Percentiles rank a stretch among this genome's conserved stretches.
phyloP scores from a whole-genome alignment of 2,329 filamentous ascomycete genomes.

The Torrubiellomyces zombiae region DNA sequence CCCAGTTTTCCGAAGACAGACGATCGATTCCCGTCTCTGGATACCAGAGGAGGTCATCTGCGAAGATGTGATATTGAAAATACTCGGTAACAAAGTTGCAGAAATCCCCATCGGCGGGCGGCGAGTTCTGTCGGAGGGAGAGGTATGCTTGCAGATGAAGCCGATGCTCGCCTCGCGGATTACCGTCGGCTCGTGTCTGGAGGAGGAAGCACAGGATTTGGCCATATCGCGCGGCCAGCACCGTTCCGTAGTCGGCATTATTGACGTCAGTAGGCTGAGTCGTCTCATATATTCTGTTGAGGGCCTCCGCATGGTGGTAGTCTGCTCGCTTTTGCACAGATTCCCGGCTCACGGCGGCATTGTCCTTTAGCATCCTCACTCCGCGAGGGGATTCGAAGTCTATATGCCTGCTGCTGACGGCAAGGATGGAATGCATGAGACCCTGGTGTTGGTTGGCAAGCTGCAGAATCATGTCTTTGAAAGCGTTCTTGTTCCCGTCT shows the following conservation, averaged over 20 bases:
- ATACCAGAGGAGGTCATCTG: constrained; percentile 43
- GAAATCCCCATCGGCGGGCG: constrained; percentile 50
- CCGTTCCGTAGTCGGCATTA: constrained; percentile 26
- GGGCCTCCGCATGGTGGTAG: constrained; percentile 38
- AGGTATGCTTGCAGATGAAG: constrained; percentile 64
- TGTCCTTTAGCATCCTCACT: constrained; percentile 30
- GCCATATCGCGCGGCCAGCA: constrained; percentile 38
- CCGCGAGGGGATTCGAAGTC: constrained; percentile 42
- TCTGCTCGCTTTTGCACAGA: constrained; percentile 33
- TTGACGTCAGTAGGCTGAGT: constrained; percentile 22
- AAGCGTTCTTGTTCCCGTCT: constrained; percentile 66
- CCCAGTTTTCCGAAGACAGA: constrained; percentile 27
- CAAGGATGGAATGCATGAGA: constrained; percentile 81
- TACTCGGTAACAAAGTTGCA: constrained; percentile 52
- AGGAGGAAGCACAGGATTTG: constrained; percentile 47
- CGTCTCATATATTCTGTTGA: constrained; percentile 34
- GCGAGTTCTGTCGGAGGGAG: constrained; percentile 45
- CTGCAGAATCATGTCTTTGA: constrained; percentile 68
- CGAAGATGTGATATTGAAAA: constrained; percentile 66
- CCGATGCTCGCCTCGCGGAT: constrained; percentile 52
- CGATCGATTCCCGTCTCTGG: constrained; percentile 20
- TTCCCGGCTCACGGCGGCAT: constrained; percentile 27
- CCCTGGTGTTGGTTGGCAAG: constrained; percentile 67
- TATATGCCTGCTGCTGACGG: constrained; percentile 64
- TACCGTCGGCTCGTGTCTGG: constrained; percentile 39